Evolutionary conservation across 257 asterid genomes (phyloP).

Genomic region (Capsicum chinense): DNA sequence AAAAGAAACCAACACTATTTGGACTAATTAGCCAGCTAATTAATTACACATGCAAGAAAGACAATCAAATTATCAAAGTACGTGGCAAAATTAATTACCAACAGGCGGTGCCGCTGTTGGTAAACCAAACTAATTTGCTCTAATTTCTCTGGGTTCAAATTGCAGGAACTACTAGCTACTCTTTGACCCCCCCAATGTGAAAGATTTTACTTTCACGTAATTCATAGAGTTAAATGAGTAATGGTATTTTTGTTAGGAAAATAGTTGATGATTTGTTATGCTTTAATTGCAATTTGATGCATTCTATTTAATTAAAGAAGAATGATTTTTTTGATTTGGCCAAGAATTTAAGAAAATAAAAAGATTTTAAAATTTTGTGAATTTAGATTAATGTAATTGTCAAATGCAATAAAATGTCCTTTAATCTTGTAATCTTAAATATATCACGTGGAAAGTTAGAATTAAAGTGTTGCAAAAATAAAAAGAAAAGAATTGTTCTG

Average conservation of each 20-base stretch:
- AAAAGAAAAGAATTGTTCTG: too few relatives aligned
- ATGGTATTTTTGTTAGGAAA: not conserved
- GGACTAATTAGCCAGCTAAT: conserved; percentile 15
- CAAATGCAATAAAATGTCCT: too few relatives aligned
- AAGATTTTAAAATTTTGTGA: too few relatives aligned
- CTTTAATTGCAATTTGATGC: not conserved
- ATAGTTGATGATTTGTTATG: too few relatives aligned
- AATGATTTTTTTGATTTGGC: too few relatives aligned
- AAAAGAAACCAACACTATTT: not conserved
- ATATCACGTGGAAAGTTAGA: too few relatives aligned
- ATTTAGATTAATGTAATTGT: too few relatives aligned
- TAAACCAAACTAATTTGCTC: not conserved
- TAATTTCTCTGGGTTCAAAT: not conserved
- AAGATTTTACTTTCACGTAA: not conserved
- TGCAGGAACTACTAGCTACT: not conserved
- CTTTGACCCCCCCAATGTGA: not conserved
- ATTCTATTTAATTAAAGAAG: too few relatives aligned
- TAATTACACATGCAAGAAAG: not conserved
- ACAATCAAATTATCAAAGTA: conserved; percentile 11
- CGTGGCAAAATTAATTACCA: conserved; percentile 18
- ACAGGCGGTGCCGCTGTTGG: conserved; percentile 18
- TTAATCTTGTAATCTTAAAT: too few relatives aligned
- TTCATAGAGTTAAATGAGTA: not conserved
- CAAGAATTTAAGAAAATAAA: too few relatives aligned
- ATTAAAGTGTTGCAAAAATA: too few relatives aligned